phyloP scores from a whole-genome alignment of 495 filamentous ascomycete species.

The Talaromyces nanjingensis region DNA sequence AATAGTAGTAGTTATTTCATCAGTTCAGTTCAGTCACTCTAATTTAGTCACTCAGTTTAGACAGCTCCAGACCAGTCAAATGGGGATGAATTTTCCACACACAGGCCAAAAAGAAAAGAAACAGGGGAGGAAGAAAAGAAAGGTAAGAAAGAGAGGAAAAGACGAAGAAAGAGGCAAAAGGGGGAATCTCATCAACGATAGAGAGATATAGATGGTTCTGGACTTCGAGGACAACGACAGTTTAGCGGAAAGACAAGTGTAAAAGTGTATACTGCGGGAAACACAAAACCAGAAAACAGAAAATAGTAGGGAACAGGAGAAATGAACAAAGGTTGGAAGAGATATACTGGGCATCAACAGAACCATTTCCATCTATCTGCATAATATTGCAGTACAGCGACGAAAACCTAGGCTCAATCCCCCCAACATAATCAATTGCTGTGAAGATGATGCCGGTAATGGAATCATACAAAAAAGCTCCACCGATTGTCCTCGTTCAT shows the following conservation, averaged over 20 bases:
- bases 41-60: slow-evolving; percentile 1
- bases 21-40: background rate
- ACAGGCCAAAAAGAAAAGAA: slow-evolving; percentile 1
- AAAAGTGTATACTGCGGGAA: slow-evolving; percentile 14
- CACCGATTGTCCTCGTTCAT: slow-evolving; percentile 4
- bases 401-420: background rate
- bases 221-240: slow-evolving; percentile 14
- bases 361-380: slow-evolving; percentile 2
- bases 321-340: slow-evolving; percentile 13
- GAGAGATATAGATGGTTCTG: background rate
- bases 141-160: slow-evolving; percentile 7
- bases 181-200: slow-evolving; percentile 7
- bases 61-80: background rate
- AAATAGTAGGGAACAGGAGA: slow-evolving; percentile 2
- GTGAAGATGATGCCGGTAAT: slow-evolving; percentile 1
- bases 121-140: background rate
- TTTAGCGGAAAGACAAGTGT: slow-evolving; percentile 19
- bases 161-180: slow-evolving; percentile 4
- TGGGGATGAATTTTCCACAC: background rate
- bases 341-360: background rate
- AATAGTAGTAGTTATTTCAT: slow-evolving; percentile 1
- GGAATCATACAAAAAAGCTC: slow-evolving; percentile 4
- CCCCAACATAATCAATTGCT: background rate
- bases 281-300: slow-evolving; percentile 13
- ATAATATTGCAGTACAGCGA: background rate